A percentile compares a stretch with the other conserved stretches of the same genome.
phyloP scores from a whole-genome alignment of 305 asterid species.

The Plantago coronopus region DNA sequence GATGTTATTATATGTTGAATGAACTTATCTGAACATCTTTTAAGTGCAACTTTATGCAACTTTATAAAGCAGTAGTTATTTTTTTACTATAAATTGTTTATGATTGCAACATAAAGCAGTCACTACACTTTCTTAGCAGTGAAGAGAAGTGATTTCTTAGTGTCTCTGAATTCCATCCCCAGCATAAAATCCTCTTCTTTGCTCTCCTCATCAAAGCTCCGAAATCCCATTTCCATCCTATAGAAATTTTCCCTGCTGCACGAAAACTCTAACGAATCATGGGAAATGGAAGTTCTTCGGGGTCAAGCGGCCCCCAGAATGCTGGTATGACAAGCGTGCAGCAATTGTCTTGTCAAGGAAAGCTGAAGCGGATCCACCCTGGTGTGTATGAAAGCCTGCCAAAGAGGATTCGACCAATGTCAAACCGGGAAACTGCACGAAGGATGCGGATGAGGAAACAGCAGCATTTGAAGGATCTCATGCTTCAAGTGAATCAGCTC shows the following conservation, averaged over 20 bases:
- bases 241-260: not conserved
- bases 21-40: not conserved
- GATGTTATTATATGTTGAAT: not conserved
- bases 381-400: no score
- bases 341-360: constrained; percentile 25
- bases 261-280: constrained; percentile 1
- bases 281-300: constrained; percentile 27
- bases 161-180: not conserved
- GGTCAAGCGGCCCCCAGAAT: constrained; percentile 23
- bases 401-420: no score
- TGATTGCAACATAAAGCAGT: not conserved
- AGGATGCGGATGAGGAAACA: constrained; percentile 65
- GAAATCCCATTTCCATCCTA: not conserved
- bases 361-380: constrained; percentile 60
- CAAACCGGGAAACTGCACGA: constrained; percentile 57
- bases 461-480: constrained; percentile 49
- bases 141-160: not conserved
- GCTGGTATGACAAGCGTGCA: constrained; percentile 13
- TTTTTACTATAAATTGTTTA: not conserved
- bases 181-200: not conserved
- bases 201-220: not conserved
- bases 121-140: not conserved
- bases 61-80: not conserved
- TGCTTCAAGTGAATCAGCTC: constrained; percentile 32
- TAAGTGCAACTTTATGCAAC: not conserved